These are phyloP conservation scores for Oryza nivara DNA, from an alignment of 176 grass and related monocot species.

Conservation along the genomic window DNA sequence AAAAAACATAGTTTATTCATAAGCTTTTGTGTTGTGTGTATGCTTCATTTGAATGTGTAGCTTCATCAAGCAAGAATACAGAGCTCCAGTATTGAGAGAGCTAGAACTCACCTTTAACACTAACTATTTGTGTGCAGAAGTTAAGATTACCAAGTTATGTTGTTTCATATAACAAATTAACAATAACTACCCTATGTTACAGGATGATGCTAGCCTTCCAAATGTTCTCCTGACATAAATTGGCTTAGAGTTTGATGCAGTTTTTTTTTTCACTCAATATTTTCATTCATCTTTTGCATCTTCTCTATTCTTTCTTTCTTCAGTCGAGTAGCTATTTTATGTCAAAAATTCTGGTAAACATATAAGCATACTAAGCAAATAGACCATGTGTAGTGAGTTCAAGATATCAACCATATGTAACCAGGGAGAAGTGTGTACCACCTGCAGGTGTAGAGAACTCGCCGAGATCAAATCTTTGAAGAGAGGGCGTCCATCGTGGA, in stretches of 20 bases:
- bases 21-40: background rate
- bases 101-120: background rate
- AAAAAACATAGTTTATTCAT: background rate
- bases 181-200: conserved; percentile 5
- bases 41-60: background rate
- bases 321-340: background rate
- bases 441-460: conserved; percentile 83
- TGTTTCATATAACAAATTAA: background rate
- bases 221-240: background rate
- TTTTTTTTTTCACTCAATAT: background rate
- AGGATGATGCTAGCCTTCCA: background rate
- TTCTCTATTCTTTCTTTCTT: background rate
- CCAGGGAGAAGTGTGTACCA: conserved; percentile 57
- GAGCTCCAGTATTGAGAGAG: background rate
- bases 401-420: conserved; percentile 12
- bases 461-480: conserved; percentile 86
- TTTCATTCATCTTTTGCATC: background rate
- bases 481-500: conserved; percentile 79
- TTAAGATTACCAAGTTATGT: background rate
- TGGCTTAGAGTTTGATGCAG: background rate
- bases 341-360: conserved; percentile 5
- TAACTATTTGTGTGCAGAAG: conserved; percentile 16
- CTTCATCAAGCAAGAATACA: conserved; percentile 9
- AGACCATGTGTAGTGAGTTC: background rate
- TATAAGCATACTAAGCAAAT: conserved; percentile 16